phyloP scores from a whole-genome alignment of 257 asterid species.

The Henckelia pumila region DNA sequence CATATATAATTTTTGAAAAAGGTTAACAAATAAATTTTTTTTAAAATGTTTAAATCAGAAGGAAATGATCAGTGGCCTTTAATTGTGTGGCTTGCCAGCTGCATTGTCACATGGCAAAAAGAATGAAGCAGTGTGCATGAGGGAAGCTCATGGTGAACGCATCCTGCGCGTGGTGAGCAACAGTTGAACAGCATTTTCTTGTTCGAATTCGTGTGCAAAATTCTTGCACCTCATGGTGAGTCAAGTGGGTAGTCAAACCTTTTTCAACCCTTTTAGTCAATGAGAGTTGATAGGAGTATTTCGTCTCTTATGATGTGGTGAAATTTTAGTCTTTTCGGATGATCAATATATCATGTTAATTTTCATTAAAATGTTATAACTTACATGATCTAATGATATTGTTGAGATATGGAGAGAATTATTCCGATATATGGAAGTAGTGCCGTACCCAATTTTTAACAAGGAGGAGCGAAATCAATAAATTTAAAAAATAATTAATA shows the following conservation, averaged over 20 bases:
- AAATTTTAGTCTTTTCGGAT: no score
- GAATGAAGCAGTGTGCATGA: conserved; percentile 15
- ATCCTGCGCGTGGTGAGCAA: conserved; percentile 26
- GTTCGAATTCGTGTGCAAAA: conserved; percentile 24
- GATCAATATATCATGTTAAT: no score
- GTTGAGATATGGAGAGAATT: no score
- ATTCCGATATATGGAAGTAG: no score
- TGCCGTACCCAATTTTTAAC: no score
- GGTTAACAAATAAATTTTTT: not conserved
- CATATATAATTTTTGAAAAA: no score
- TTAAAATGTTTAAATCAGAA: not conserved
- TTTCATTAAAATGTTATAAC: no score
- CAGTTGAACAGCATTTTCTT: not conserved
- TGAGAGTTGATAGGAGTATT: no score
- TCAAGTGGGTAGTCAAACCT: not conserved
- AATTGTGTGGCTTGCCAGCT: not conserved
- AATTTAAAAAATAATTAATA: no score
- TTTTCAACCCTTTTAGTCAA: not conserved
- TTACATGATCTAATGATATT: no score
- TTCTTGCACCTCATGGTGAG: conserved; percentile 19
- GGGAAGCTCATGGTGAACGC: conserved; percentile 24
- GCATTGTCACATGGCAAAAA: not conserved
- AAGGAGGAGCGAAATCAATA: no score
- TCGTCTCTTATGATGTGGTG: no score
- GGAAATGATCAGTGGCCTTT: not conserved